Evolutionary conservation across 2,329 filamentous ascomycete species (phyloP).

Genomic region (Ophiostoma ips): DNA sequence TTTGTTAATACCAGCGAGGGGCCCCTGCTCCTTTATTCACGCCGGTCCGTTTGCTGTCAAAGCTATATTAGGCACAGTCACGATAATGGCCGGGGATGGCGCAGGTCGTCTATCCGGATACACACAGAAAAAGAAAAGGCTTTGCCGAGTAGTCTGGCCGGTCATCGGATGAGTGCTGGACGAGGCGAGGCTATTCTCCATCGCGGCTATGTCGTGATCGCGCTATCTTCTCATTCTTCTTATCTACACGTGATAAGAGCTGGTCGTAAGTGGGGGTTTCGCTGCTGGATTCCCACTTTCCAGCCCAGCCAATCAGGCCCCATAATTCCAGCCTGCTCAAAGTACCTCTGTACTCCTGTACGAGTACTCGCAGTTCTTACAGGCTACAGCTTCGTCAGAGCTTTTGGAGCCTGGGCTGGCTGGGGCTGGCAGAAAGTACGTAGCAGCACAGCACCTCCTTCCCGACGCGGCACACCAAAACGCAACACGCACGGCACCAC

Average conservation of each 20-base stretch:
- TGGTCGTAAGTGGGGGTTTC: not conserved
- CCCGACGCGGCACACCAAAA: slow-evolving; percentile 6
- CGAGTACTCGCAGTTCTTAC: not conserved
- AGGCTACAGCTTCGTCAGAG: slow-evolving; percentile 15
- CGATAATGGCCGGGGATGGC: not conserved
- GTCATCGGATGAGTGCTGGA: not conserved
- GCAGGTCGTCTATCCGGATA: no score
- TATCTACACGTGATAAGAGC: not conserved
- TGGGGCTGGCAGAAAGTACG: slow-evolving; percentile 2
- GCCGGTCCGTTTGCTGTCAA: not conserved
- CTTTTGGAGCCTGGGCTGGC: slow-evolving; percentile 14
- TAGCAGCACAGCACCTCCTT: slow-evolving; percentile 3
- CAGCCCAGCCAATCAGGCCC: not conserved
- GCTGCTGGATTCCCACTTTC: not conserved
- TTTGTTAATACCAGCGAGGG: not conserved
- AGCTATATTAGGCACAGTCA: not conserved
- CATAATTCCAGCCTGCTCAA: not conserved
- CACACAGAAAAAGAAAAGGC: not conserved
- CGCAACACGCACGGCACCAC: not conserved
- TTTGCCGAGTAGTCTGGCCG: not conserved
- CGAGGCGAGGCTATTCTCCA: not conserved
- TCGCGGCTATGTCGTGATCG: not conserved
- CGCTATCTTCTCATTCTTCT: not conserved
- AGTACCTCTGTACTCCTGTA: not conserved
- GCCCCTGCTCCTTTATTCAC: not conserved